phyloP scores from a whole-genome alignment of 139 green algal genomes.

The Gonium pectorale region DNA sequence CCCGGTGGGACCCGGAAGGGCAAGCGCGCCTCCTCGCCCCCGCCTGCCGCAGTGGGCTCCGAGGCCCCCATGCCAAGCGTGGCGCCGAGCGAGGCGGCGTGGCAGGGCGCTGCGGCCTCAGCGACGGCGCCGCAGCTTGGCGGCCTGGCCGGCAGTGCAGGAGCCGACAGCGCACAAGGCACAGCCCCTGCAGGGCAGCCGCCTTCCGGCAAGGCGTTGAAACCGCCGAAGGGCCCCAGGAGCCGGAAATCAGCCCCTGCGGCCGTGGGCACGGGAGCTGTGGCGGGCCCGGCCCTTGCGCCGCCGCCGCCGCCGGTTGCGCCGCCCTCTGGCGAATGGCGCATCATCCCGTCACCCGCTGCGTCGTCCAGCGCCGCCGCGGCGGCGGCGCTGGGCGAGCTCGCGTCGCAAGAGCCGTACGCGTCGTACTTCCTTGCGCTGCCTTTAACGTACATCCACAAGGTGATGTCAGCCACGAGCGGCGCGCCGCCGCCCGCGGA shows the following conservation, averaged over 20 bases:
- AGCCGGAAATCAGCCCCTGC: neutral
- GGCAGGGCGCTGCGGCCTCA: no score
- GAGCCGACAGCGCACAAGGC: no score
- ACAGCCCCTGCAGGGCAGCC: no score
- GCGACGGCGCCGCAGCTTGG: no score
- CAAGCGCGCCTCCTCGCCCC: no score
- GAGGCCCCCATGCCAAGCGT: no score
- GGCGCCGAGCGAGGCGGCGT: no score
- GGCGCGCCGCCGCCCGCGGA: neutral
- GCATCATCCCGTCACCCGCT: neutral
- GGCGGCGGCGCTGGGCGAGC: neutral
- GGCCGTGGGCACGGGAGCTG: neutral
- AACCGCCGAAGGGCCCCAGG: neutral
- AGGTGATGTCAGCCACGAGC: neutral
- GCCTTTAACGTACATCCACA: conserved; percentile 32
- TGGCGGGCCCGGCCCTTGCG: neutral
- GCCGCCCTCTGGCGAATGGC: neutral
- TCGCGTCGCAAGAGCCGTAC: neutral
- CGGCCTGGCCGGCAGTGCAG: no score
- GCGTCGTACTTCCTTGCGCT: neutral
- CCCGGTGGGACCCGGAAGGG: no score
- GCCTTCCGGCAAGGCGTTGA: no score
- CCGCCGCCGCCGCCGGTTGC: neutral
- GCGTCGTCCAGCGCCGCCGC: neutral
- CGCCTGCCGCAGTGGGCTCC: no score